Percentiles rank a stretch among this genome's conserved stretches.
phyloP scores from a whole-genome alignment of 1,284 basidiomycete species.

The Rhodotorula sp. region DNA sequence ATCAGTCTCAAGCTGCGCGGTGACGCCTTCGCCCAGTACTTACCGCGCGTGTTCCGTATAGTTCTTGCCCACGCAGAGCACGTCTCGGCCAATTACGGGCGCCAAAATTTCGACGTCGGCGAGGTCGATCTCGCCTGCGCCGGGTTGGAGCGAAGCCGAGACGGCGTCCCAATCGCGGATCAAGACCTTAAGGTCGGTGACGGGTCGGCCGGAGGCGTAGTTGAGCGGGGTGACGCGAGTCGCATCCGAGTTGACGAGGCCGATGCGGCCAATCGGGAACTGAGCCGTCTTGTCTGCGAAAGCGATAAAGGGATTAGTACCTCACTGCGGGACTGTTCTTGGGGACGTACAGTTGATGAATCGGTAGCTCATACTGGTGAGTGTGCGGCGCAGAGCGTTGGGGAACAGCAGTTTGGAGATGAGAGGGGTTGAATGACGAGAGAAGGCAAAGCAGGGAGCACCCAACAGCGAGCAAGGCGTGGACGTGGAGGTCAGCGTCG shows the following conservation, averaged over 20 bases:
- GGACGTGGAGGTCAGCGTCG: too few relatives aligned
- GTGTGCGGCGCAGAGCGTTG: not conserved
- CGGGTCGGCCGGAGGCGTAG: constrained; percentile 38
- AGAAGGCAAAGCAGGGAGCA: too few relatives aligned
- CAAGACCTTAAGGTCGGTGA: constrained; percentile 39
- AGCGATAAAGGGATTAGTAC: not conserved
- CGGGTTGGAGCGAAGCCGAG: constrained; percentile 23
- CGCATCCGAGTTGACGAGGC: constrained; percentile 31
- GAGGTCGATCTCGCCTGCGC: constrained; percentile 28
- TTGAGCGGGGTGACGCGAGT: constrained; percentile 35
- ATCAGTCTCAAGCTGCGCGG: not conserved
- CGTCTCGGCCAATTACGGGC: constrained; percentile 45
- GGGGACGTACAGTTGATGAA: not conserved
- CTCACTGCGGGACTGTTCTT: not conserved
- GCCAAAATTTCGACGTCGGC: constrained; percentile 41
- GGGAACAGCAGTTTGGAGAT: too few relatives aligned
- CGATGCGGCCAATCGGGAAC: constrained; percentile 22
- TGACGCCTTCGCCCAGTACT: too few relatives aligned
- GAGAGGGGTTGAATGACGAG: too few relatives aligned
- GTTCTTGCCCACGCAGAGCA: constrained; percentile 47
- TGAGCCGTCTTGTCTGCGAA: not conserved
- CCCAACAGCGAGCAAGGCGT: too few relatives aligned
- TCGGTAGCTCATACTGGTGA: not conserved
- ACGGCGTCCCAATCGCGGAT: constrained; percentile 43
- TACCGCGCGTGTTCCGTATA: constrained; percentile 44